Percentiles rank a stretch among this genome's conserved stretches.
These are phyloP conservation scores for Pyrrhoderma lamaoense DNA, from an alignment of 1,284 basidiomycete genomes.

Conservation along the genomic window DNA sequence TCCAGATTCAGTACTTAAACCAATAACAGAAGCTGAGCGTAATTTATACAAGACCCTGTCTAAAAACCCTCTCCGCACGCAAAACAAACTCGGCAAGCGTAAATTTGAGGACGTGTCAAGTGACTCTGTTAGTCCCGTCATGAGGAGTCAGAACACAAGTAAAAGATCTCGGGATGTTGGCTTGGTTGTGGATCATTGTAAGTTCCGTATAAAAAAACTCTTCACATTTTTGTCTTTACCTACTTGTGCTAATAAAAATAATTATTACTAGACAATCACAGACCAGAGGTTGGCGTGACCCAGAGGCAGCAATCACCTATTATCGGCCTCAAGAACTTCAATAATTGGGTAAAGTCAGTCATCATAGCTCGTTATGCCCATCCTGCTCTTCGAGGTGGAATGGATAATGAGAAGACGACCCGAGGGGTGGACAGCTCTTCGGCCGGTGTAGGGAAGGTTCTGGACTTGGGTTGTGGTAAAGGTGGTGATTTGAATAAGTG, in stretches of 20 bases:
- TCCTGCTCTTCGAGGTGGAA: conserved; percentile 40
- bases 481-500: conserved; percentile 97
- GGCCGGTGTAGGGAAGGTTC: conserved; percentile 56
- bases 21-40: conserved; percentile 57
- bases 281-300: conserved; percentile 84
- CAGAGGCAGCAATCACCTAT: conserved; percentile 90
- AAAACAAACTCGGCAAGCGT: conserved; percentile 32
- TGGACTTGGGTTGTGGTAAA: conserved; percentile 97
- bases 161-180: conserved; percentile 60
- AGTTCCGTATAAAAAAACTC: conserved; percentile 25
- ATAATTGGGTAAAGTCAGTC: conserved; percentile 98
- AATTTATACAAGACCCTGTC: conserved; percentile 52
- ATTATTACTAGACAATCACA: conserved; percentile 74
- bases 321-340: conserved; percentile 94
- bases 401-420: conserved; percentile 25
- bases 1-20: conserved; percentile 52
- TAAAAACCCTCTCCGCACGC: conserved; percentile 46
- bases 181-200: conserved; percentile 67
- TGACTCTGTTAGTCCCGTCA: conserved; percentile 24
- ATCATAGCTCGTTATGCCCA: conserved; percentile 84
- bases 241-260: conserved; percentile 3
- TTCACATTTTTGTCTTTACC: neutral
- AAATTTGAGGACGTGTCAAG: conserved; percentile 25
- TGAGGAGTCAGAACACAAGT: conserved; percentile 30
- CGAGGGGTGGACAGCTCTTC: conserved; percentile 26